phyloP scores from a whole-genome alignment of 2,329 filamentous ascomycete species.

The Sclerotinia borealis region DNA sequence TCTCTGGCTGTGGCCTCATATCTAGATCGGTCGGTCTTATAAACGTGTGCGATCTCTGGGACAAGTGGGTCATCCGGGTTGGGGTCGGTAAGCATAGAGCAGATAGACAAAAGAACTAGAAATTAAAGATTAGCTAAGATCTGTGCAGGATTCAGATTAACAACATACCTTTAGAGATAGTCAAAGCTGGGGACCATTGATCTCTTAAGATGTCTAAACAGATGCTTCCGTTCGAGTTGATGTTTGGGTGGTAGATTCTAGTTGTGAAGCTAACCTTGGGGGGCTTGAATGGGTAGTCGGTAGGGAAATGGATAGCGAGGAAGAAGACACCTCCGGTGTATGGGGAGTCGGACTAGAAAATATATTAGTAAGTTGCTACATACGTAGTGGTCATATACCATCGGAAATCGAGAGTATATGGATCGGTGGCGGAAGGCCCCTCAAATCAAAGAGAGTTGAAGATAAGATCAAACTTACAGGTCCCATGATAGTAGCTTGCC shows the following conservation, averaged over 20 bases:
- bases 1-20: conserved; percentile 96
- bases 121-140: conserved; percentile 6
- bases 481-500: conserved; percentile 99
- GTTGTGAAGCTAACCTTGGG: conserved; percentile 99
- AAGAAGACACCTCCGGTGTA: conserved; percentile 99
- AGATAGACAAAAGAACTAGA: conserved; percentile 92
- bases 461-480: conserved; percentile 62
- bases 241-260: conserved; percentile 99
- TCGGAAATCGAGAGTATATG: conserved; percentile 16
- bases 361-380: background rate
- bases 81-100: conserved; percentile 98
- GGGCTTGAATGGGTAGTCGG: conserved; percentile 99
- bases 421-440: conserved; percentile 4
- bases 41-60: conserved; percentile 97
- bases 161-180: conserved; percentile 87
- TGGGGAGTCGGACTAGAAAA: conserved; percentile 52
- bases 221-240: conserved; percentile 99
- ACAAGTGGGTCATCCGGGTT: conserved; percentile 99
- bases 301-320: conserved; percentile 97
- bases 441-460: conserved; percentile 5
- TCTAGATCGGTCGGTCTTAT: conserved; percentile 95
- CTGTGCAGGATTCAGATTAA: background rate
- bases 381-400: background rate
- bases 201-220: conserved; percentile 97
- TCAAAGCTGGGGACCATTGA: conserved; percentile 98